A percentile compares a stretch with the other conserved stretches of the same genome.
These are phyloP conservation scores for Phytopythium oedochilum DNA, from an alignment of 352 stramenopile species.

Conservation along the genomic window DNA sequence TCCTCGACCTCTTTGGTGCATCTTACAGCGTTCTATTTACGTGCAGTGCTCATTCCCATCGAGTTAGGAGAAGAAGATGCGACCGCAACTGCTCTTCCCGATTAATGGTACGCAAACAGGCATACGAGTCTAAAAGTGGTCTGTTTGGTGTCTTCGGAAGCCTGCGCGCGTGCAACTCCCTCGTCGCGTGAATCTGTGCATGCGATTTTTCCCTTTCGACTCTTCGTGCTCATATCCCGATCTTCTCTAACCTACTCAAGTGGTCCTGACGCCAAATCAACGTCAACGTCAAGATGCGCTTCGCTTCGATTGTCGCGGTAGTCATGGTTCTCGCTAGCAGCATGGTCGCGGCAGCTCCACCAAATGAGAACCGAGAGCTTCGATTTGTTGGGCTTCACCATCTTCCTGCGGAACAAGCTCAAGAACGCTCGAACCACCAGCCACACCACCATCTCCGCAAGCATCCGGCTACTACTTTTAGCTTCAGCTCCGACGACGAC, in stretches of 20 bases:
- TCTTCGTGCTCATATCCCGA: not conserved
- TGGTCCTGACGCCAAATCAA: not conserved
- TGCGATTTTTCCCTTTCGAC: not conserved
- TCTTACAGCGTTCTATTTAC: not conserved
- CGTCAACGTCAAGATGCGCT: not conserved
- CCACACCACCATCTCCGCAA: not conserved
- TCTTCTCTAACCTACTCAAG: not conserved
- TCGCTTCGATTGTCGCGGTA: not conserved
- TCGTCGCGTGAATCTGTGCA: not conserved
- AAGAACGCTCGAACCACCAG: not conserved
- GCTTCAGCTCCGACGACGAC: no score
- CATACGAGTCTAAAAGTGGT: slow-evolving; percentile 3
- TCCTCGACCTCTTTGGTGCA: not conserved
- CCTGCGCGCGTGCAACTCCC: not conserved
- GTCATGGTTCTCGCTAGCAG: not conserved
- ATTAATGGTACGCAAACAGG: not conserved
- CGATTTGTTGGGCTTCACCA: not conserved
- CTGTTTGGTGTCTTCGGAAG: not conserved
- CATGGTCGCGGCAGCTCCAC: not conserved
- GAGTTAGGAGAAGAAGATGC: no score
- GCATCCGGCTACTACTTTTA: no score
- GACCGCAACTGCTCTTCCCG: not conserved
- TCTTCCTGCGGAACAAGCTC: not conserved
- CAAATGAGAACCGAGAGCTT: not conserved
- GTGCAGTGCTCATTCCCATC: not conserved